These are phyloP conservation scores for Rosa chinensis DNA, from an alignment of 306 rosid species.

Conservation along the genomic window DNA sequence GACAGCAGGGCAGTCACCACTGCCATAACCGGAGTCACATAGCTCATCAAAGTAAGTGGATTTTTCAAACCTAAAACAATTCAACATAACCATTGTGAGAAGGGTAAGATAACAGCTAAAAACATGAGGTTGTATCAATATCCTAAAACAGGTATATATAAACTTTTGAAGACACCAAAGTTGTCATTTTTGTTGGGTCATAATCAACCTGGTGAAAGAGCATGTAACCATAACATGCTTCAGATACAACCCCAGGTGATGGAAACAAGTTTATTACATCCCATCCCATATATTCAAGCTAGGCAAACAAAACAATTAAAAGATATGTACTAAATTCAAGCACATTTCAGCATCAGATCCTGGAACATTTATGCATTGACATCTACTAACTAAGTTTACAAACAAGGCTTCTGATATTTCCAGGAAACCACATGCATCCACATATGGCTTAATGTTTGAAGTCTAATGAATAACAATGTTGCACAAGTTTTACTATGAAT, in stretches of 20 bases:
- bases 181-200: not conserved
- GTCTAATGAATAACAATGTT: not conserved
- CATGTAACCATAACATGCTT: not conserved
- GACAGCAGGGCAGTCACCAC: conserved; percentile 71
- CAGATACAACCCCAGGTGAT: not conserved
- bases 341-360: not conserved
- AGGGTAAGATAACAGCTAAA: conserved; percentile 16
- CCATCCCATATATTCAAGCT: not conserved
- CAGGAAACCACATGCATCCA: not conserved
- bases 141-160: not conserved
- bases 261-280: not conserved
- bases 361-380: not conserved
- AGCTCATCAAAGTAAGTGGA: conserved; percentile 92
- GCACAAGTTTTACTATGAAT: not conserved
- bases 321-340: not conserved
- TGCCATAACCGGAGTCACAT: conserved; percentile 92
- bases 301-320: not conserved
- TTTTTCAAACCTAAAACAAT: conserved; percentile 79
- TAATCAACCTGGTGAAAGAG: not conserved
- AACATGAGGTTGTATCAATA: not conserved
- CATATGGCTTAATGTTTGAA: not conserved
- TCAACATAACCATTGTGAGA: conserved; percentile 16
- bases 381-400: not conserved
- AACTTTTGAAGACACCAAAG: not conserved
- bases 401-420: not conserved